Evolutionary conservation across 2,329 filamentous ascomycete species (phyloP).

Genomic region (Penicillium freii): DNA sequence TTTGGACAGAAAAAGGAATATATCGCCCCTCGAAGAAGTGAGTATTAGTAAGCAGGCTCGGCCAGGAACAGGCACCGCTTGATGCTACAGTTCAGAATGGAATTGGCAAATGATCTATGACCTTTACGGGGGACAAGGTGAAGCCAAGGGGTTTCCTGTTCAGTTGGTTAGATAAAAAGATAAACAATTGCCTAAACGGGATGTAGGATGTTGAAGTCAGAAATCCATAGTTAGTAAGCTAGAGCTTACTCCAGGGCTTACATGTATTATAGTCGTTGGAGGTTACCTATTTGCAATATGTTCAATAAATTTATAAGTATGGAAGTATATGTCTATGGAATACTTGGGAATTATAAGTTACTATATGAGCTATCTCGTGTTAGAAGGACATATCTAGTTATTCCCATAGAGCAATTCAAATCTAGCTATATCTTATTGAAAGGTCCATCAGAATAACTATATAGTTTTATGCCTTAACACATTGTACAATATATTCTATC

Average conservation of each 20-base stretch:
- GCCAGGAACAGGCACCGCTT: slow-evolving; percentile 4
- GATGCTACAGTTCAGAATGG: neutral
- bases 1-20: neutral
- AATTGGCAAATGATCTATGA: neutral
- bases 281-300: neutral
- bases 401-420: neutral
- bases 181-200: neutral
- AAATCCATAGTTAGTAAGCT: neutral
- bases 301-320: neutral
- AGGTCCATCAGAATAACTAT: neutral
- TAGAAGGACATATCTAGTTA: neutral
- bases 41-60: slow-evolving; percentile 4
- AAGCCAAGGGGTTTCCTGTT: neutral
- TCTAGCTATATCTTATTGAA: neutral
- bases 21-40: neutral
- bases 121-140: neutral
- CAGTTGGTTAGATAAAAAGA: neutral
- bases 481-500: neutral
- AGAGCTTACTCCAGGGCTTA: no score
- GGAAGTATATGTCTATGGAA: neutral
- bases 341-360: neutral
- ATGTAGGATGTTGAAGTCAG: neutral
- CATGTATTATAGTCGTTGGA: neutral
- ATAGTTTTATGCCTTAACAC: neutral
- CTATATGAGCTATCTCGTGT: neutral